Base-by-base conservation (phyloP, 2,329 filamentous ascomycete species). In the Botryotinia calthae region DNA sequence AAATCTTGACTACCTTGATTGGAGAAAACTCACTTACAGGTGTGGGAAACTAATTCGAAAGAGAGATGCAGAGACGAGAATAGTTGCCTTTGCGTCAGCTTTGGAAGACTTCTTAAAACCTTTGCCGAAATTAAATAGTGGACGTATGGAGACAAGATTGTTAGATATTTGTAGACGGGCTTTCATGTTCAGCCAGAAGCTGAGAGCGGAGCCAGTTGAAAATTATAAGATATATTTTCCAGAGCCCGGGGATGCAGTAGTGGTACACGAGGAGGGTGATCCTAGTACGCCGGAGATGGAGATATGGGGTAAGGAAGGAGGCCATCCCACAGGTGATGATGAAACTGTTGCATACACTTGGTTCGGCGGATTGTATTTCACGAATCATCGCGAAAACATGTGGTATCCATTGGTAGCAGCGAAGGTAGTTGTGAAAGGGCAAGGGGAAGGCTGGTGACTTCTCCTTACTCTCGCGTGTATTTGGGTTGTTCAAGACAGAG, bases 381-480 rank as follows among this genome's bases (percentile, higher is more conserved):
- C 3, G 12, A 1, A 28, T 34, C 14, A 7, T 7, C 9, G 22
- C 10, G 8, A 59, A 10, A 8, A 59, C 4, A 20, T 12, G 6
- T 54, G 48, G 48, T 0, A 1, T 65, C 2, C 18, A 5, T 2
- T 54, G 0, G 16, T 14, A 8, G 2, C 31, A 56, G 48, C 46
- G 40, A 4, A 4, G 2, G 46, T 34, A 22, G 2, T 48, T 25
- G 20, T 0, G 3, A 59, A 59, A 59, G 2, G 0, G 8, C 0
- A 10, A 48, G 3, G 10, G 0, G 4, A 4, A 25, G 0, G 4
- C 20, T 9, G 20, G 22, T 48, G 46, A 48, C 46, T 48, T 25
- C 46, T 25, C 22, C 3, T 48, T 25, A 48, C 46, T 9, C 46
- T 48, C 46, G 12, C 25, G 9, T 48, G 46, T 48, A 48, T 48